Evolutionary conservation across 495 filamentous ascomycete genomes (phyloP).

Genomic region (Talaromyces proteolyticus): DNA sequence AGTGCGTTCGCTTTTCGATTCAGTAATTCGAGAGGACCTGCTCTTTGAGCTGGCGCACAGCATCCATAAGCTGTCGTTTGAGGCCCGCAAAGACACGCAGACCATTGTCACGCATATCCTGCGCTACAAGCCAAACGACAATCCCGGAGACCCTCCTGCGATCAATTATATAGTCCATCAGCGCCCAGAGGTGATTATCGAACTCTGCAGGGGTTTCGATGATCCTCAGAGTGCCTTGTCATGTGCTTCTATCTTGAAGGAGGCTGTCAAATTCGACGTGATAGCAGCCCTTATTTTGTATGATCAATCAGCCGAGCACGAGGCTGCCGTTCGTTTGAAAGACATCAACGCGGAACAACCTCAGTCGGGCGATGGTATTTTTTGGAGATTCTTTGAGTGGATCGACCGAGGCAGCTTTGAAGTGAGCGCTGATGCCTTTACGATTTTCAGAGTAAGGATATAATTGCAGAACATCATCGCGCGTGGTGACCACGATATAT

Average conservation of each 20-base stretch:
- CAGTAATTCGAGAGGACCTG: conserved; percentile 82
- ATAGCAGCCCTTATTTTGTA: conserved; percentile 87
- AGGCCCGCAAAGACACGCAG: conserved; percentile 85
- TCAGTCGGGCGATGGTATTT: conserved; percentile 72
- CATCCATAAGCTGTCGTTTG: conserved; percentile 84
- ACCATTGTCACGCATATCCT: conserved; percentile 86
- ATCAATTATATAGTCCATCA: conserved; percentile 80
- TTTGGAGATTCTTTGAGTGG: conserved; percentile 98
- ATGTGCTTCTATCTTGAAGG: conserved; percentile 84
- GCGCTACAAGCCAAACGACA: conserved; percentile 62
- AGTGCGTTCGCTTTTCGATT: conserved; percentile 70
- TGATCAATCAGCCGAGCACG: conserved; percentile 69
- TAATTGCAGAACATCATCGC: too few relatives aligned
- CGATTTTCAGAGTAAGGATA: conserved; percentile 89
- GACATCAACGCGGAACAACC: conserved; percentile 61
- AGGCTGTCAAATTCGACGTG: conserved; percentile 86
- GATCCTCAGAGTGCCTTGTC: conserved; percentile 87
- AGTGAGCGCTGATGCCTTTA: conserved; percentile 94
- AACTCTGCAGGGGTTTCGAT: conserved; percentile 84
- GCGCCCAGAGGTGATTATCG: conserved; percentile 79
- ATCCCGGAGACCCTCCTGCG: conserved; percentile 64
- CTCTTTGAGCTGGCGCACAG: conserved; percentile 73
- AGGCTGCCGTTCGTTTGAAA: conserved; percentile 45
- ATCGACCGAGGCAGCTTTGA: conserved; percentile 94
- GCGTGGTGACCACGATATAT: too few relatives aligned